Percentiles rank a stretch among this genome's conserved stretches.
Evolutionary conservation across 208 protist species (phyloP).

Genomic region (Spongospora subterranea): DNA sequence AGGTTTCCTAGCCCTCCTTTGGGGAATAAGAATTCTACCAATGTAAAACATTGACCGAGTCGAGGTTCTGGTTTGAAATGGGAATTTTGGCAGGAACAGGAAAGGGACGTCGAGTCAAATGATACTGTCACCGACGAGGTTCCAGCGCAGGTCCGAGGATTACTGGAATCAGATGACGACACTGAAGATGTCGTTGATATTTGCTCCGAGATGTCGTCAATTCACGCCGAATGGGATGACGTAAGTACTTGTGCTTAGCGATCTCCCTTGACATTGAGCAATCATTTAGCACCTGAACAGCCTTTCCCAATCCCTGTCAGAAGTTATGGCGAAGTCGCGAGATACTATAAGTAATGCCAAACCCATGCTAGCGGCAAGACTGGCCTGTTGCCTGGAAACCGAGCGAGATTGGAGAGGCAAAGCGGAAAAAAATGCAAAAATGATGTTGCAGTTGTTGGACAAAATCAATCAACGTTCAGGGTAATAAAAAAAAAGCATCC

Average conservation of each 20-base stretch:
- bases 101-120: too few relatives aligned
- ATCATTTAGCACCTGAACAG: neutral
- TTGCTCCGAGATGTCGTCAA: neutral
- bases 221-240: constrained; percentile 21
- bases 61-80: neutral
- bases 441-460: neutral
- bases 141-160: too few relatives aligned
- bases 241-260: neutral
- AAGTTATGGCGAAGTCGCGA: neutral
- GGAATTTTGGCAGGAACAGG: too few relatives aligned
- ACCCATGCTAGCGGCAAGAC: neutral
- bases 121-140: too few relatives aligned
- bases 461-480: neutral
- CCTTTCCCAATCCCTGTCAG: neutral
- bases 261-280: neutral
- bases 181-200: neutral
- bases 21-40: neutral
- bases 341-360: neutral
- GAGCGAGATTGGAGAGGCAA: constrained; percentile 7
- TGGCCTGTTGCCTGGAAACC: constrained; percentile 6
- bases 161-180: neutral
- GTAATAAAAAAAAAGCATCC: neutral
- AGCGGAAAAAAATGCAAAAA: neutral
- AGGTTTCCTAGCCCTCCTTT: neutral
- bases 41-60: neutral